Evolutionary conservation across 306 rosid genomes (phyloP).

Genomic region (Erythrophleum fordii): DNA sequence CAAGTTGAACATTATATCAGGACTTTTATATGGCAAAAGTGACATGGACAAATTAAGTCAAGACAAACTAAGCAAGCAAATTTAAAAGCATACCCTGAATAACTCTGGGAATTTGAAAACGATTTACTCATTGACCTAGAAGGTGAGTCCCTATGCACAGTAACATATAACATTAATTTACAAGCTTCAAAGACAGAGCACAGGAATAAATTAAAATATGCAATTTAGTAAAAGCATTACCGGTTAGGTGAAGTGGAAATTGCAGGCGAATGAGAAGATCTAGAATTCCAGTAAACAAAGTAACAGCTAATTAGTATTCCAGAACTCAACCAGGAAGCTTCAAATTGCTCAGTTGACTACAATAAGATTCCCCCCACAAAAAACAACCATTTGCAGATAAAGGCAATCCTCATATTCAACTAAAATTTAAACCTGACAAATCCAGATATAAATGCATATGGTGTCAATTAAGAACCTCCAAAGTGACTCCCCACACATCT

Average conservation of each 20-base stretch:
- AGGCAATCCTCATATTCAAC: slow-evolving; percentile 2
- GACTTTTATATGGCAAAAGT: slow-evolving; percentile 3
- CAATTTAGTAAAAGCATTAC: slow-evolving; percentile 41
- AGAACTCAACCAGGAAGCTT: slow-evolving; percentile 28
- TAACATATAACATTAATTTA: slow-evolving; percentile 25
- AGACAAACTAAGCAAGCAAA: slow-evolving; percentile 19
- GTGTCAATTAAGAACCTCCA: slow-evolving; percentile 17
- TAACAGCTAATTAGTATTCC: slow-evolving; percentile 28
- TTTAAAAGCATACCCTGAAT: slow-evolving; percentile 55
- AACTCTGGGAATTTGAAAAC: slow-evolving; percentile 60
- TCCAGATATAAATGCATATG: slow-evolving; percentile 8
- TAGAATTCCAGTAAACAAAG: slow-evolving; percentile 50
- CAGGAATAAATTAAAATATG: slow-evolving; percentile 1
- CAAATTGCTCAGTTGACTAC: neutral
- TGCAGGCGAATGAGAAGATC: slow-evolving; percentile 61
- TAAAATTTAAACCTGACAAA: slow-evolving; percentile 18
- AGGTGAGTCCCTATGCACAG: slow-evolving; percentile 55
- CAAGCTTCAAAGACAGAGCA: slow-evolving; percentile 28
- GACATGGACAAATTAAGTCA: slow-evolving; percentile 1
- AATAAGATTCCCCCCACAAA: slow-evolving; percentile 14
- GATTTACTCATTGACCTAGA: slow-evolving; percentile 67
- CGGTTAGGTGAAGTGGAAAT: slow-evolving; percentile 50
- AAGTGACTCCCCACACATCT: slow-evolving; percentile 6
- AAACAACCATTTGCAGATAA: neutral
- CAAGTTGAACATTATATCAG: slow-evolving; percentile 9